Conservation (phyloP, 352 stramenopile species). For the Globisporangium perplexum region DNA sequence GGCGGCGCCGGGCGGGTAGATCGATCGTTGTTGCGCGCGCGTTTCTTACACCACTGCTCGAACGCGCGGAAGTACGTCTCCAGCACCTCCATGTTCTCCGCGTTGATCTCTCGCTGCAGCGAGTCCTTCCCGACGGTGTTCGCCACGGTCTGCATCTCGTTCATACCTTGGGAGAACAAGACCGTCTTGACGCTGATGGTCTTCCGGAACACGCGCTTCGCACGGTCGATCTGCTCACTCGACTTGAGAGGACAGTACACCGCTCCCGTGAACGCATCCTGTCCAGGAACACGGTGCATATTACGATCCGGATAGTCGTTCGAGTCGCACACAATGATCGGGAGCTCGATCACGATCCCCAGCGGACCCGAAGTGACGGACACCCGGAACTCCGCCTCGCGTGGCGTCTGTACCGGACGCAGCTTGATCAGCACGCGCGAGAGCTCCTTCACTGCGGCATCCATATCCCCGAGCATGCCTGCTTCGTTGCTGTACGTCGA, state of each 20-base stretch:
- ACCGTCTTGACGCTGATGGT: slow-evolving; percentile 65
- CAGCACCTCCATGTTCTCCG: slow-evolving; percentile 55
- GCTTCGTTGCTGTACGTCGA: slow-evolving; percentile 83
- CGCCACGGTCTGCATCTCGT: slow-evolving; percentile 91
- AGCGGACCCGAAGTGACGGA: slow-evolving; percentile 55
- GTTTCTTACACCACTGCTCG: slow-evolving; percentile 29
- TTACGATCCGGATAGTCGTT: slow-evolving; percentile 32
- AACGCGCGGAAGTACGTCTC: slow-evolving; percentile 50
- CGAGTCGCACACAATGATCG: slow-evolving; percentile 53
- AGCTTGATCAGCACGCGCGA: slow-evolving; percentile 63
- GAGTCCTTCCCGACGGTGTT: slow-evolving; percentile 80
- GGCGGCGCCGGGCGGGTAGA: slow-evolving; percentile 1
- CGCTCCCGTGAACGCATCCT: slow-evolving; percentile 65
- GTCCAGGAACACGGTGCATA: slow-evolving; percentile 74
- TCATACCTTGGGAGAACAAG: slow-evolving; percentile 88
- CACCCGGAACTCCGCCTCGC: slow-evolving; percentile 60
- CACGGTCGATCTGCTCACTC: slow-evolving; percentile 36
- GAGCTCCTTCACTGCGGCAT: slow-evolving; percentile 72
- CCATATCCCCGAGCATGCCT: slow-evolving; percentile 82
- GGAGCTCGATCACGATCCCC: slow-evolving; percentile 67
- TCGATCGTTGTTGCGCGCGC: slow-evolving; percentile 3
- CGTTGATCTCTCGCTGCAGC: slow-evolving; percentile 82
- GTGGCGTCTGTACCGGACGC: slow-evolving; percentile 55
- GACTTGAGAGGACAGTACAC: slow-evolving; percentile 57
- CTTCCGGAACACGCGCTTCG: slow-evolving; percentile 53